Evolutionary conservation across 225 moss, liverwort and hornwort genomes (phyloP).

Genomic region (Bryum argenteum): DNA sequence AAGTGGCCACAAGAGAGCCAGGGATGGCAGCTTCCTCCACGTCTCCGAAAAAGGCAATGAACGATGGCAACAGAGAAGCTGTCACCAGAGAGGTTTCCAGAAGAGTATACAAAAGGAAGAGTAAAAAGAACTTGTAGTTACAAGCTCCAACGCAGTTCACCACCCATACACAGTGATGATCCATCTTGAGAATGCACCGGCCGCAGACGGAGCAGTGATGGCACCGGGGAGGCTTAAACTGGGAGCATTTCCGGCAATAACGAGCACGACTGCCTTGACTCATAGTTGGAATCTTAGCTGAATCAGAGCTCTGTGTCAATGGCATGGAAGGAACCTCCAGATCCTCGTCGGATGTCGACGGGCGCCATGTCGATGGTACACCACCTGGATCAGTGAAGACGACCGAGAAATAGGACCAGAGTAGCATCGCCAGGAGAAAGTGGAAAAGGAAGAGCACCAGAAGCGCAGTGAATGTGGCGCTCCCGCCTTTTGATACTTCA

Average conservation of each 20-base stretch:
- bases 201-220: constrained; percentile 98
- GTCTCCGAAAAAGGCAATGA: constrained; percentile 92
- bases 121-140: constrained; percentile 91
- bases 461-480: constrained; percentile 59
- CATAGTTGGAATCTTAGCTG: constrained; percentile 59
- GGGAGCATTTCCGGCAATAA: constrained; percentile 90
- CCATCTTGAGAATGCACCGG: constrained; percentile 97
- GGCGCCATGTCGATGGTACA: constrained; percentile 84
- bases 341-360: constrained; percentile 76
- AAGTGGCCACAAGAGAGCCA: constrained; percentile 80
- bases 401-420: constrained; percentile 97
- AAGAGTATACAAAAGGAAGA: constrained; percentile 90
- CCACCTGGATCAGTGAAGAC: constrained; percentile 97
- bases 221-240: constrained; percentile 96
- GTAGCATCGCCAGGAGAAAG: constrained; percentile 75
- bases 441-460: constrained; percentile 79
- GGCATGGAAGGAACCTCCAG: constrained; percentile 71
- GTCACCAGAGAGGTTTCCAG: constrained; percentile 90
- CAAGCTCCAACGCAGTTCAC: constrained; percentile 96
- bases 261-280: constrained; percentile 59
- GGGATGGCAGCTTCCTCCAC: constrained; percentile 85
- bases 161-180: constrained; percentile 99
- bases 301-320: constrained; percentile 55
- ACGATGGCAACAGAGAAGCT: constrained; percentile 78
- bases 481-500: constrained; percentile 70